Evolutionary conservation across 352 stramenopile species (phyloP), one percentile per base, ranked within the genome.

Genomic region (Pythium insidiosum): DNA sequence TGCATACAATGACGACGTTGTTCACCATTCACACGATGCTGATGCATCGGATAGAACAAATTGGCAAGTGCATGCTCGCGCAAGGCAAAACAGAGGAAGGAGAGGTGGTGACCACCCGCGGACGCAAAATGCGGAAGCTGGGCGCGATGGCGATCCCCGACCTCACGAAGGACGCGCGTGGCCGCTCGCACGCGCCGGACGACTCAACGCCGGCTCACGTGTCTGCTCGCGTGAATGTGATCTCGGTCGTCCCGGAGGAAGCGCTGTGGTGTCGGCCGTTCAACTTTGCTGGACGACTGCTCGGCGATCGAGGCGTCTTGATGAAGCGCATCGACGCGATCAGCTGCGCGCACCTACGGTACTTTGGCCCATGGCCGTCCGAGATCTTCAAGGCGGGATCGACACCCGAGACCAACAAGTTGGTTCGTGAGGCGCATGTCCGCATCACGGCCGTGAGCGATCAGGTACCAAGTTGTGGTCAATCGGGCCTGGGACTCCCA

Each of bases 31-130:
- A n/a, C n/a, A n/a, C n/a, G n/a, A n/a, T n/a, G n/a, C n/a, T n/a
- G n/a, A n/a, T n/a, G n/a, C n/a, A n/a, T 12, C 18, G 16, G 21
- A 21, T 42, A 87, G 76, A 89, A 21, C 74, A 86, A 84, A 86
- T 89, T 18, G 77, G 77, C 39, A 84, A 84, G 37, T 86, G 72
- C 30, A 50, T 84, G 38, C 54, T 63, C 1, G 47, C 75, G 1
- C 50, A 75, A 48, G 74, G 74, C n/a, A 53, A 64, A 1, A 57
- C 76, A 48, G 63, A 76, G 4, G 69, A 84, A 45, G 74, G 78
- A 11, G 54, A 62, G 16, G 21, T 33, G 7, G 12, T 78, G n/a
- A 65, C 82, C 53, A 63, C 67, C n/a, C 48, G 77, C 47, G 72
- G 72, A 6, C 59, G 67, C 9, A 61, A 73, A 29, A 80, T 84